These are phyloP conservation scores for Mortierella sp. DNA, from an alignment of 371 early-diverging fungal species.

Conservation along the genomic window DNA sequence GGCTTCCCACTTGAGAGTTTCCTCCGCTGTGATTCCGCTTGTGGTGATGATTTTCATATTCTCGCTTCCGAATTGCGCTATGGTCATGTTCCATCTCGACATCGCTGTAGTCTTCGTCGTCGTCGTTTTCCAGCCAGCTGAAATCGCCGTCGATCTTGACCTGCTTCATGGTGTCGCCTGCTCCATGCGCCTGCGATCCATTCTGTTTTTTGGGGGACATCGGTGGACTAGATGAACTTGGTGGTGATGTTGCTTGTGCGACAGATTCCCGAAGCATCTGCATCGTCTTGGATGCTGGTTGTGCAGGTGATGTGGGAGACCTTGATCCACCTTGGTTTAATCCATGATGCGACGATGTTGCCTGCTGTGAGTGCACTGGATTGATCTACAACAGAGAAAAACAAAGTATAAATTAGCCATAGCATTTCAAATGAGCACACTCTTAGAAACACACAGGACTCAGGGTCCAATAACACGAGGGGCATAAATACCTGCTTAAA, in stretches of 20 bases:
- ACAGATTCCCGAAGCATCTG: slow-evolving; percentile 26
- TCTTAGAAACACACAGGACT: background rate
- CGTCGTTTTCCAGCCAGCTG: slow-evolving; percentile 43
- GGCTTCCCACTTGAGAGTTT: background rate
- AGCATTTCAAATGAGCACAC: background rate
- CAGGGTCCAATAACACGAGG: background rate
- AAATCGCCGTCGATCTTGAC: slow-evolving; percentile 31
- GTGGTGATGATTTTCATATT: background rate
- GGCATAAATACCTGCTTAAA: slow-evolving; percentile 44
- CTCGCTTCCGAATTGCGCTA: background rate
- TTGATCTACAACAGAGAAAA: slow-evolving; percentile 25
- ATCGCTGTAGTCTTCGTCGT: slow-evolving; percentile 21
- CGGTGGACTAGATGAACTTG: background rate
- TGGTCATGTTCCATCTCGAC: background rate
- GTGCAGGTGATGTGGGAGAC: slow-evolving; percentile 47
- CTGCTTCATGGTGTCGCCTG: slow-evolving; percentile 12
- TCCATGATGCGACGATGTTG: slow-evolving; percentile 23
- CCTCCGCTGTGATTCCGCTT: background rate
- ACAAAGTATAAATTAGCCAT: background rate
- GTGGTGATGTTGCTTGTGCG: background rate
- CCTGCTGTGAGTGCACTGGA: slow-evolving; percentile 22
- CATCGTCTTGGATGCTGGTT: slow-evolving; percentile 39
- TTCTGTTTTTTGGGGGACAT: no score
- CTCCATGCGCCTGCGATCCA: background rate
- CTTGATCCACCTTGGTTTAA: slow-evolving; percentile 10